A percentile compares a stretch with the other conserved stretches of the same genome.
Evolutionary conservation across 2,329 filamentous ascomycete genomes (phyloP).

Genomic region (Gremmenia infestans): DNA sequence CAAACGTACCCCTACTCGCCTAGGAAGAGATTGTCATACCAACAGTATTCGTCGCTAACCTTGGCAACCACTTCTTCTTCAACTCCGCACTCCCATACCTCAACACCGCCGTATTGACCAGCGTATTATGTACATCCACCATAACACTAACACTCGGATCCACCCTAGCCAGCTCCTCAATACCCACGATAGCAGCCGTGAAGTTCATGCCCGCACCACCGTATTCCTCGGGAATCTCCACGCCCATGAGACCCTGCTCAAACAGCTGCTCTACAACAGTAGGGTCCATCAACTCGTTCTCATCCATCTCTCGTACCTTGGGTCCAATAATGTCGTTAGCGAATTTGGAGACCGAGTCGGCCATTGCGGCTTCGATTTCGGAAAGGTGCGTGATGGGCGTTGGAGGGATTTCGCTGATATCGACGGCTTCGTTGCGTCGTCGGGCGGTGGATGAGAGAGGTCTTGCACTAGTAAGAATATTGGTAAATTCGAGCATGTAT

Average conservation of each 20-base stretch:
- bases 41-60: slow-evolving; percentile 82
- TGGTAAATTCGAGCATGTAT: slow-evolving; percentile 2
- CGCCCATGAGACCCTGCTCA: slow-evolving; percentile 93
- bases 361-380: slow-evolving; percentile 85
- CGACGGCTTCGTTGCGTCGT: slow-evolving; percentile 46
- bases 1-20: not conserved
- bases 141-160: slow-evolving; percentile 94
- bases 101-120: slow-evolving; percentile 89
- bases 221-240: slow-evolving; percentile 96
- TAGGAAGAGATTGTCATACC: slow-evolving; percentile 32
- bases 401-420: slow-evolving; percentile 75
- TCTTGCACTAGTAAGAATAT: slow-evolving; percentile 36
- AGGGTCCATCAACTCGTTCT: slow-evolving; percentile 90
- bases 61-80: slow-evolving; percentile 86
- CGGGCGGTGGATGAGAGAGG: slow-evolving; percentile 56
- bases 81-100: slow-evolving; percentile 74
- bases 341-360: slow-evolving; percentile 85
- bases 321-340: slow-evolving; percentile 84
- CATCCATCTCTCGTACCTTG: slow-evolving; percentile 95
- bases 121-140: slow-evolving; percentile 96
- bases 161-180: slow-evolving; percentile 90
- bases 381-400: slow-evolving; percentile 92
- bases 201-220: slow-evolving; percentile 99
- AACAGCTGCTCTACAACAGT: slow-evolving; percentile 86
- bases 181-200: slow-evolving; percentile 89